These are phyloP conservation scores for Ogataea trehaloabstinens DNA, from an alignment of 805 yeast species.

Conservation along the genomic window DNA sequence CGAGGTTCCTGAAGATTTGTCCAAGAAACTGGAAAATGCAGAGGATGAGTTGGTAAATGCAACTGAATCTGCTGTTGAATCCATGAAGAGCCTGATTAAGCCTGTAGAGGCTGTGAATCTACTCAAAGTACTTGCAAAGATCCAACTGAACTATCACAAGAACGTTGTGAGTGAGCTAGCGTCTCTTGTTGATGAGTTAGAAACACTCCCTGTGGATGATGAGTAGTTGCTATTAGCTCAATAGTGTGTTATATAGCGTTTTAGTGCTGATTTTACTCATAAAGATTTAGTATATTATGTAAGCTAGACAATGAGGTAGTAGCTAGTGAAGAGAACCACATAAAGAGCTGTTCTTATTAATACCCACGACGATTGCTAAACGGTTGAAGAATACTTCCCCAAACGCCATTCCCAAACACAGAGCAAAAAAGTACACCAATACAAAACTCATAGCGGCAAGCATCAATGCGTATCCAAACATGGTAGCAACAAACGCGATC, in stretches of 20 bases:
- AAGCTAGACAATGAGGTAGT: no score
- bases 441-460: constrained; percentile 74
- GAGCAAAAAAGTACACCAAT: constrained; percentile 68
- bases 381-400: constrained; percentile 72
- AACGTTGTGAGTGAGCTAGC: constrained; percentile 50
- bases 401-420: constrained; percentile 63
- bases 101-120: constrained; percentile 64
- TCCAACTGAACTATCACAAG: constrained; percentile 65
- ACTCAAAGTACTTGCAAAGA: constrained; percentile 62
- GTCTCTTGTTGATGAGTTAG: constrained; percentile 43
- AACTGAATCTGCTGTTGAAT: constrained; percentile 73
- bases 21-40: constrained; percentile 49
- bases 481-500: constrained; percentile 58
- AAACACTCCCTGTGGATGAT: constrained; percentile 43
- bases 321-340: constrained; percentile 29
- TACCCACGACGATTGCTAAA: constrained; percentile 38
- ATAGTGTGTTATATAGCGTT: constrained; percentile 1
- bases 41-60: constrained; percentile 83
- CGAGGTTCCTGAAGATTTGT: constrained; percentile 49
- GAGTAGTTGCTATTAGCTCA: constrained; percentile 24
- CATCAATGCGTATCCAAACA: constrained; percentile 73
- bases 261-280: no score
- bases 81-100: constrained; percentile 69
- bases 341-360: constrained; percentile 34
- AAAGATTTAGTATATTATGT: no score